These are phyloP conservation scores for Scedosporium aurantiacum DNA, from an alignment of 2,329 filamentous ascomycete species.

Conservation along the genomic window DNA sequence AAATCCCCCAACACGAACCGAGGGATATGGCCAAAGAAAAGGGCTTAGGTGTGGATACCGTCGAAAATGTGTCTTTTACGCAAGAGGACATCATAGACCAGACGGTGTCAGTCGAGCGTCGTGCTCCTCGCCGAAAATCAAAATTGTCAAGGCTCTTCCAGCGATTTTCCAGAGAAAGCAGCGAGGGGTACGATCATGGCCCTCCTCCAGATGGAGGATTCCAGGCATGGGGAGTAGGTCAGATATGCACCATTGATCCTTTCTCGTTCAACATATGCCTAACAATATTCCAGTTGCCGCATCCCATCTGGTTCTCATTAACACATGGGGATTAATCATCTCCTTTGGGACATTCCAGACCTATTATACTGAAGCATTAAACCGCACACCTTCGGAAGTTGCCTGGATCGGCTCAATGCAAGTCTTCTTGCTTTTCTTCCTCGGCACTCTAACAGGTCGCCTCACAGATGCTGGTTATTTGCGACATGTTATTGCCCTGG, in stretches of 20 bases:
- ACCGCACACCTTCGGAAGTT: constrained; percentile 29
- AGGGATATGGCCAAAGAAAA: too few species aligned
- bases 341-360: constrained; percentile 44
- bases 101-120: not conserved
- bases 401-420: constrained; percentile 46
- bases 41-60: too few species aligned
- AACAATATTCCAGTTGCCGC: constrained; percentile 29
- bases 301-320: constrained; percentile 32
- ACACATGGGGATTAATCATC: constrained; percentile 39
- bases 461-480: constrained; percentile 45
- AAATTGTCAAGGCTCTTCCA: not conserved
- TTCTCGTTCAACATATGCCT: not conserved
- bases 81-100: too few species aligned
- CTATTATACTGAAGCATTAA: constrained; percentile 33
- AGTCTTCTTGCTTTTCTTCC: constrained; percentile 43
- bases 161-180: too few species aligned
- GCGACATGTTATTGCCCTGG: constrained; percentile 27
- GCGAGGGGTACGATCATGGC: constrained; percentile 11
- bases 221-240: constrained; percentile 34
- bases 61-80: too few species aligned
- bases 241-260: constrained; percentile 10
- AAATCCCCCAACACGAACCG: too few species aligned
- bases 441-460: constrained; percentile 41
- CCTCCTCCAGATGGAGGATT: constrained; percentile 41
- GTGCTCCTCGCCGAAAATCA: not conserved